These are phyloP conservation scores for Thinopyrum elongatum DNA, from an alignment of 176 grass and related monocot species.

Conservation along the genomic window DNA sequence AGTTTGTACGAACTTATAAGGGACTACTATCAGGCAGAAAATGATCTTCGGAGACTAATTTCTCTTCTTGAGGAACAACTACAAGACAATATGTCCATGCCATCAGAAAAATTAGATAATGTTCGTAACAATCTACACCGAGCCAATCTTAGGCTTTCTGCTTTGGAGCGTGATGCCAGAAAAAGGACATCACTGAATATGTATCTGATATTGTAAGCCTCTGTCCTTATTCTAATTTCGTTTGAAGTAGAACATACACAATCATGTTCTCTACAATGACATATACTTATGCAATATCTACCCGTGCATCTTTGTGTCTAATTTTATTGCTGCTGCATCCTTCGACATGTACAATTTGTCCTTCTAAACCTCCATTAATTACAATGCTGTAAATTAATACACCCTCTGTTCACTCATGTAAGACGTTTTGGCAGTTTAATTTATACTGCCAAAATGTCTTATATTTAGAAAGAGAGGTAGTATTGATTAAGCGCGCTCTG, in stretches of 20 bases:
- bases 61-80: conserved; percentile 77
- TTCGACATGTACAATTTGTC: neutral
- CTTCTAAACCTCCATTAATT: neutral
- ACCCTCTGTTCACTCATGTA: no score
- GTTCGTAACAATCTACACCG: conserved; percentile 50
- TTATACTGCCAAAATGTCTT: no score
- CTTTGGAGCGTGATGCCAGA: conserved; percentile 58
- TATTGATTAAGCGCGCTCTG: neutral
- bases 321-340: neutral
- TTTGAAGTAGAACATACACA: conserved; percentile 8
- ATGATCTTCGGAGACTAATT: conserved; percentile 69
- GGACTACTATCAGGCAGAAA: conserved; percentile 71
- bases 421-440: no score
- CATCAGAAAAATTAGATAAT: conserved; percentile 37
- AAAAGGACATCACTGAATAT: conserved; percentile 62
- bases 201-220: conserved; percentile 88
- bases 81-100: conserved; percentile 47
- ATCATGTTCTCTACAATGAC: neutral
- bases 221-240: conserved; percentile 24
- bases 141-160: conserved; percentile 54
- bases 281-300: neutral
- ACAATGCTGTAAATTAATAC: conserved; percentile 4
- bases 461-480: no score
- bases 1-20: conserved; percentile 77
- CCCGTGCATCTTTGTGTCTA: neutral